These are phyloP conservation scores for Fabrea salina DNA, from an alignment of 169 alveolate species.

Conservation along the genomic window DNA sequence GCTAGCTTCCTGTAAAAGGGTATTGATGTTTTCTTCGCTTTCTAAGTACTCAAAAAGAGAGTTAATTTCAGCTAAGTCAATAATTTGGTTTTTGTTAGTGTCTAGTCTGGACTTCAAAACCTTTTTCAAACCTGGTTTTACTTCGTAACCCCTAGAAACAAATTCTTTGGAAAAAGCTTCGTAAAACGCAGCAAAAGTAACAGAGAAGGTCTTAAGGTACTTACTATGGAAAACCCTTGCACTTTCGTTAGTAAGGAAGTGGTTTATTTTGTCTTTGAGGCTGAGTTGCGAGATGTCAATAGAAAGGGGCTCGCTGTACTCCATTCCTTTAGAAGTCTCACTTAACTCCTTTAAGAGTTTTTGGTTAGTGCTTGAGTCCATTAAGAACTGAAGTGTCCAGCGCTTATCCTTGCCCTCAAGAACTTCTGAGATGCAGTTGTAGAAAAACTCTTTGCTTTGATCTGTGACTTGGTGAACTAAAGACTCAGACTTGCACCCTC, in stretches of 20 bases:
- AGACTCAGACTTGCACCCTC: neutral
- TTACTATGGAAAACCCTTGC: slow-evolving; percentile 1
- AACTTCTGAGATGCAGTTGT: neutral
- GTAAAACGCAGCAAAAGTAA: neutral
- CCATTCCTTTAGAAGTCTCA: neutral
- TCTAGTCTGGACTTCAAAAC: neutral
- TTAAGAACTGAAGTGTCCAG: neutral
- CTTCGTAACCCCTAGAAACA: neutral
- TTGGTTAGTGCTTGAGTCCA: neutral
- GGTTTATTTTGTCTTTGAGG: neutral
- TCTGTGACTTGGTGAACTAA: neutral
- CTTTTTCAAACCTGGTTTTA: neutral
- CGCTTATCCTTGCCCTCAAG: neutral
- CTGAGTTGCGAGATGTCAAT: neutral
- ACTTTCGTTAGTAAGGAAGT: neutral
- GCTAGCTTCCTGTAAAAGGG: neutral
- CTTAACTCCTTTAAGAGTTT: neutral
- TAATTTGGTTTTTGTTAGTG: neutral
- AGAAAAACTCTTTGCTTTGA: neutral
- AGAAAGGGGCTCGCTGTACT: neutral
- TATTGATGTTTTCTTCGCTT: neutral
- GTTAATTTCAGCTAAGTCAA: neutral
- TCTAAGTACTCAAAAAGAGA: neutral
- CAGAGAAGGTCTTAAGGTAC: neutral
- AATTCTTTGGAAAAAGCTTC: neutral